Base-by-base conservation (phyloP, 2,329 filamentous ascomycete species). In the Colletotrichum sp. region DNA sequence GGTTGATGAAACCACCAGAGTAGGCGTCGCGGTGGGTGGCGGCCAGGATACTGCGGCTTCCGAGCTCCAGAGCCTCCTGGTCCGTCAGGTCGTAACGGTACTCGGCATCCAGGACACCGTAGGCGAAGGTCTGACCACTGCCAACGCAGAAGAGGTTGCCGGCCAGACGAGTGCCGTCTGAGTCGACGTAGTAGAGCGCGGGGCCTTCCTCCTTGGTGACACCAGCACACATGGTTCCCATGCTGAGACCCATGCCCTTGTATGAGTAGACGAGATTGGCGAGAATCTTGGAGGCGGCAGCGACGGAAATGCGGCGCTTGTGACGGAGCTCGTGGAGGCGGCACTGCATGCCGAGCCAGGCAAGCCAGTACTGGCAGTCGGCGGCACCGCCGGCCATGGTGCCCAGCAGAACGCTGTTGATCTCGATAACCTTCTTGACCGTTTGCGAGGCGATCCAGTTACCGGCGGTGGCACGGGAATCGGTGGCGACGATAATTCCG, bases 361-460 rank as follows among this genome's bases (percentile, higher is more conserved):
- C 96, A 79, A 99, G 94, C 97, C 97, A 99, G 91, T 98, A 98
- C 92, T 98, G 97, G 87, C 97, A 99, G 88, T 99, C 97, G 86
- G 97, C 97, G 83, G 97, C 97, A 87, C 97, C 97, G 86, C 97
- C 97, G 78, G 97, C 97, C 96, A 99, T 98, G 80, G 97, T 99
- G 79, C 97, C 97, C 82, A 99, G 88, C 86, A 99, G 91, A 86
- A 94, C 94, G 87, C 91, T 95, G 90, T 98, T 98, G 90, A 98
- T 98, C 91, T 98, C 96, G 84, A 99, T 98, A 80, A 99, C 97
- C 91, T 99, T 99, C 93, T 99, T 99, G 84, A 99, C 97, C 70
- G 97, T 99, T 91, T 99, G 97, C 88, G 95, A 98, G 79, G 97
- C 97, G 87, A 99, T 99, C 97, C 97, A 99, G 91, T 97, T 98